phyloP scores from a whole-genome alignment of 441 rosid genomes.

The Flueggea neowawraea region DNA sequence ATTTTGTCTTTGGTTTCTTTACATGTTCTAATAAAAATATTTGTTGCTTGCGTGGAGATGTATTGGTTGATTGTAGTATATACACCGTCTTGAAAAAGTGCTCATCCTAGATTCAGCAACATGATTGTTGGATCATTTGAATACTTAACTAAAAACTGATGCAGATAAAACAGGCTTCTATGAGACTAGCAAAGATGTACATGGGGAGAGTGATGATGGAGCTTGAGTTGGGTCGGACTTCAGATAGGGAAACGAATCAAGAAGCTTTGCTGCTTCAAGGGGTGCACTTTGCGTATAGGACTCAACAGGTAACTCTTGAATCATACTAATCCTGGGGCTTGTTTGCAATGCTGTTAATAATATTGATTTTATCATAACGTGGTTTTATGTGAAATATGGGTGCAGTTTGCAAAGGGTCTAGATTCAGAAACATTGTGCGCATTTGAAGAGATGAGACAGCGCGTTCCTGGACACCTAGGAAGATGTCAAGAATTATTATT shows the following conservation, averaged over 20 bases:
- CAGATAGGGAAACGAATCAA: constrained; percentile 62
- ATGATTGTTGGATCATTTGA: neutral
- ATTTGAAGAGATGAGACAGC: constrained; percentile 78
- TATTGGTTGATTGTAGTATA: neutral
- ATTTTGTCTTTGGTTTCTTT: too few species aligned
- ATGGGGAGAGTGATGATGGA: constrained; percentile 78
- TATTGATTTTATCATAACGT: too few species aligned
- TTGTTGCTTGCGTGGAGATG: neutral
- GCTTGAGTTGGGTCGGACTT: constrained; percentile 55
- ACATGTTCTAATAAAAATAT: neutral
- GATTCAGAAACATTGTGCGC: constrained; percentile 90
- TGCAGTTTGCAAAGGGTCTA: constrained; percentile 88
- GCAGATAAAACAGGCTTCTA: constrained; percentile 73
- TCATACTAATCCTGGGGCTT: too few species aligned
- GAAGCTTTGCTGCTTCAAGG: constrained; percentile 86
- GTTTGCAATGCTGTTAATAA: too few species aligned
- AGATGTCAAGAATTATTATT: constrained; percentile 28
- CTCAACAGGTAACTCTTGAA: constrained; percentile 57
- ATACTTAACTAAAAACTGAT: too few species aligned
- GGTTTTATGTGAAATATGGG: neutral
- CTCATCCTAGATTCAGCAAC: too few species aligned
- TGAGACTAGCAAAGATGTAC: constrained; percentile 75
- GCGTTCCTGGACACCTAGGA: constrained; percentile 50
- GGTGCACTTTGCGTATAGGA: constrained; percentile 73
- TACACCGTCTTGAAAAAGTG: too few species aligned